Percentiles rank a stretch among this genome's conserved stretches.
Evolutionary conservation across 352 stramenopile species (phyloP).

Genomic region (Phytophthora tubulina): DNA sequence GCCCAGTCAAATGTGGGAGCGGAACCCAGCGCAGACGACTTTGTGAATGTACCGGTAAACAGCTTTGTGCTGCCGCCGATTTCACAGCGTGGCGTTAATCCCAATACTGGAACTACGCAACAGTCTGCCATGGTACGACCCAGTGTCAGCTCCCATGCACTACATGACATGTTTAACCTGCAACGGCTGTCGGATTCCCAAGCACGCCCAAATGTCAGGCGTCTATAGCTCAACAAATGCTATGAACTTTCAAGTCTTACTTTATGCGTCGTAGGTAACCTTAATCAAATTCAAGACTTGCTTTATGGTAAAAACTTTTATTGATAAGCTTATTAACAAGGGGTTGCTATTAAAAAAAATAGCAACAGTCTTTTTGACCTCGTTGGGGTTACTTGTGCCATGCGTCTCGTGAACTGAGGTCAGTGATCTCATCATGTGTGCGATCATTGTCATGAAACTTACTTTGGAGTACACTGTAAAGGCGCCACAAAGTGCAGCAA

Average conservation of each 20-base stretch:
- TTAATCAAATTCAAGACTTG: too few species aligned
- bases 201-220: background rate
- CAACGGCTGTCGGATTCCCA: slow-evolving; percentile 11
- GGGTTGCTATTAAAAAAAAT: too few species aligned
- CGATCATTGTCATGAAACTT: too few species aligned
- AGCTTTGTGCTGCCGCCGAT: slow-evolving; percentile 26
- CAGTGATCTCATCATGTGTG: too few species aligned
- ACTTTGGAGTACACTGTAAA: too few species aligned
- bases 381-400: too few species aligned
- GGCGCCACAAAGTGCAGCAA: too few species aligned
- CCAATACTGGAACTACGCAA: background rate
- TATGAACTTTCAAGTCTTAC: background rate
- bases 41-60: slow-evolving; percentile 8
- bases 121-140: slow-evolving; percentile 18
- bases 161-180: slow-evolving; percentile 41
- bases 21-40: slow-evolving; percentile 17
- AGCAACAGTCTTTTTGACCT: too few species aligned
- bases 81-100: slow-evolving; percentile 11
- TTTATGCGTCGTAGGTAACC: too few species aligned
- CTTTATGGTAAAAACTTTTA: too few species aligned
- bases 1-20: slow-evolving; percentile 15
- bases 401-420: too few species aligned
- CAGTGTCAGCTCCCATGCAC: slow-evolving; percentile 31
- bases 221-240: background rate
- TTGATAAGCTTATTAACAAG: too few species aligned